Conservation (phyloP, 1,139 yeast species). For the Meyerozyma smithsonii region DNA sequence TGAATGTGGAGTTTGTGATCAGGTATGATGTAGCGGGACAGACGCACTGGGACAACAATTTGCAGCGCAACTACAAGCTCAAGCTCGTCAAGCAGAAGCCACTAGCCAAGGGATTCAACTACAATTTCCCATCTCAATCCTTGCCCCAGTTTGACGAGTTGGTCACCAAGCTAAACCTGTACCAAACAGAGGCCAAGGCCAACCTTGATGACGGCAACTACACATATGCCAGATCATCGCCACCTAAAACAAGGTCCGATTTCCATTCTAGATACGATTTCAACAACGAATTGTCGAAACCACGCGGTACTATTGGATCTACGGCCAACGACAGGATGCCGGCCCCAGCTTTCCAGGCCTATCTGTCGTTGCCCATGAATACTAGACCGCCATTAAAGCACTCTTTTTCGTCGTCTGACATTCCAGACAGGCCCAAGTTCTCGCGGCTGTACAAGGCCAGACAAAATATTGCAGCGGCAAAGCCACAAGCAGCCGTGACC, state of each 20-base stretch:
- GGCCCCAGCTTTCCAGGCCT: slow-evolving; percentile 3
- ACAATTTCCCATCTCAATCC: slow-evolving; percentile 2
- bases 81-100: background rate
- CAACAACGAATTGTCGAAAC: slow-evolving; percentile 8
- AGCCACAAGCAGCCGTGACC: slow-evolving; percentile 2
- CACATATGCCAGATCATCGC: slow-evolving; percentile 1
- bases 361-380: slow-evolving; percentile 4
- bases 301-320: slow-evolving; percentile 3
- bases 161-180: slow-evolving; percentile 14
- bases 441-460: slow-evolving; percentile 17
- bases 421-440: slow-evolving; percentile 15
- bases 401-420: slow-evolving; percentile 24
- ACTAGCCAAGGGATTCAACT: background rate
- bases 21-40: slow-evolving; percentile 20
- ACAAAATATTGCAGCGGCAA: slow-evolving; percentile 7
- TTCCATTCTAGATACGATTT: slow-evolving; percentile 13
- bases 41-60: slow-evolving; percentile 35
- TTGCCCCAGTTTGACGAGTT: slow-evolving; percentile 25
- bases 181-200: slow-evolving; percentile 8
- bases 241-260: slow-evolving; percentile 10
- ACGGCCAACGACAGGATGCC: slow-evolving; percentile 1
- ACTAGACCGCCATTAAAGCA: slow-evolving; percentile 22
- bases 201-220: slow-evolving; percentile 8
- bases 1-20: slow-evolving; percentile 23
- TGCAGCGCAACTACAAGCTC: slow-evolving; percentile 9